Percentiles rank a stretch among this genome's conserved stretches.
These are phyloP conservation scores for Termitomyces sp. DNA, from an alignment of 768 basidiomycete genomes.

Conservation along the genomic window DNA sequence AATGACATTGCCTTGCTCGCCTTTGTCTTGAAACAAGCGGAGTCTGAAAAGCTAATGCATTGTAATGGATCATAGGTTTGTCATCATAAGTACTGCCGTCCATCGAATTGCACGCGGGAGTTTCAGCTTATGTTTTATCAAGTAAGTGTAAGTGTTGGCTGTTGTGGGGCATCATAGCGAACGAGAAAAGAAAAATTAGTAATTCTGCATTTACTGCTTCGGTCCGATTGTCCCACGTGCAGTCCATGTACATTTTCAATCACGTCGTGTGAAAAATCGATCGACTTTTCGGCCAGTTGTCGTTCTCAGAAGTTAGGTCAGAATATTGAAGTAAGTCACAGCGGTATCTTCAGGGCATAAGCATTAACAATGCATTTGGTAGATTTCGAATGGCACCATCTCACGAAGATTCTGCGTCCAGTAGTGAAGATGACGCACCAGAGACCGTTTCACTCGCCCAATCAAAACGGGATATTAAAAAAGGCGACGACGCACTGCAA, in stretches of 20 bases:
- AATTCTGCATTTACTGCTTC: background rate
- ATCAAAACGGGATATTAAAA: slow-evolving; percentile 13
- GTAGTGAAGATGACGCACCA: slow-evolving; percentile 18
- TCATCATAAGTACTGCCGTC: background rate
- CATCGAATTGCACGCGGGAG: background rate
- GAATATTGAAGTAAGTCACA: background rate
- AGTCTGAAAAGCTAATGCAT: background rate
- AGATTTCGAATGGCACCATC: slow-evolving; percentile 7
- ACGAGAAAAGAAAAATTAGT: background rate
- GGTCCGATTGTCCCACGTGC: background rate
- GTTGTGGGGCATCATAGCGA: background rate
- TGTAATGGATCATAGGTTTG: background rate
- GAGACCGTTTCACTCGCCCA: slow-evolving; percentile 17
- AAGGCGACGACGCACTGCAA: slow-evolving; percentile 9
- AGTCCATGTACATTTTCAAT: background rate
- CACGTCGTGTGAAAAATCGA: slow-evolving; percentile 2
- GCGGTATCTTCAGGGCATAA: background rate
- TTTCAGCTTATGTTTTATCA: no score
- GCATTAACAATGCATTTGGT: background rate
- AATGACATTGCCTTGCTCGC: background rate
- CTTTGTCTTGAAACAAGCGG: background rate
- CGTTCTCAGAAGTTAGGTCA: background rate
- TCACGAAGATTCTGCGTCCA: slow-evolving; percentile 8
- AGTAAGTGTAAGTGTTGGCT: background rate
- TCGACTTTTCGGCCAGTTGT: background rate